phyloP scores from a whole-genome alignment of 2,329 filamentous ascomycete genomes.

The Dothiorella sarmentorum region DNA sequence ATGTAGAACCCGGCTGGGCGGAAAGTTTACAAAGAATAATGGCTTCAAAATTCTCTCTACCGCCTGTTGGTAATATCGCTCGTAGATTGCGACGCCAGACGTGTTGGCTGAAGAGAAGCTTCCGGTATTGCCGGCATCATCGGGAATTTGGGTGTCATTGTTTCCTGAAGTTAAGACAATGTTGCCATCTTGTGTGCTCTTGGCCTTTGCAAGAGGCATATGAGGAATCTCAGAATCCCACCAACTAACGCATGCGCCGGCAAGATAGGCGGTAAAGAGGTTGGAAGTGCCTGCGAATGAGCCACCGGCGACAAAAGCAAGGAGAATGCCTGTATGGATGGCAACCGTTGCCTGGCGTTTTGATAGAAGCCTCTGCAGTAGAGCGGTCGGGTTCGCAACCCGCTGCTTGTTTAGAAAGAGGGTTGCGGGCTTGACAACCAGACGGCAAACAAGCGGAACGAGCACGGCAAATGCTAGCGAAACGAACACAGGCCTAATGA shows the following conservation, averaged over 20 bases:
- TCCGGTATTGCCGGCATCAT: background rate
- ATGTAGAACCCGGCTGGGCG: slow-evolving; percentile 22
- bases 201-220: slow-evolving; percentile 13
- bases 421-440: slow-evolving; percentile 44
- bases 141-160: background rate
- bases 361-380: slow-evolving; percentile 27
- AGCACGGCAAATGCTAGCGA: slow-evolving; percentile 52
- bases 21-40: slow-evolving; percentile 60
- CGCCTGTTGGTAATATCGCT: slow-evolving; percentile 45
- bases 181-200: background rate
- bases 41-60: slow-evolving; percentile 59
- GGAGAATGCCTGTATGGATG: slow-evolving; percentile 49
- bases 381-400: slow-evolving; percentile 21
- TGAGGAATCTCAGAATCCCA: slow-evolving; percentile 48
- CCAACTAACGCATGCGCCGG: slow-evolving; percentile 59
- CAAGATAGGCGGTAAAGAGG: slow-evolving; percentile 58
- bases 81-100: slow-evolving; percentile 38
- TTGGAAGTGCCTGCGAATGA: slow-evolving; percentile 62
- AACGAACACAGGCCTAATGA: slow-evolving; percentile 52
- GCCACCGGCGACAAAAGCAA: slow-evolving; percentile 50
- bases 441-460: slow-evolving; percentile 48
- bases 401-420: slow-evolving; percentile 33
- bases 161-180: background rate
- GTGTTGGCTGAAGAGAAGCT: slow-evolving; percentile 14
- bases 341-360: slow-evolving; percentile 40